Percentiles rank a stretch among this genome's conserved stretches.
Evolutionary conservation across 2,329 filamentous ascomycete species (phyloP).

Genomic region (Fusarium odoratissimum): DNA sequence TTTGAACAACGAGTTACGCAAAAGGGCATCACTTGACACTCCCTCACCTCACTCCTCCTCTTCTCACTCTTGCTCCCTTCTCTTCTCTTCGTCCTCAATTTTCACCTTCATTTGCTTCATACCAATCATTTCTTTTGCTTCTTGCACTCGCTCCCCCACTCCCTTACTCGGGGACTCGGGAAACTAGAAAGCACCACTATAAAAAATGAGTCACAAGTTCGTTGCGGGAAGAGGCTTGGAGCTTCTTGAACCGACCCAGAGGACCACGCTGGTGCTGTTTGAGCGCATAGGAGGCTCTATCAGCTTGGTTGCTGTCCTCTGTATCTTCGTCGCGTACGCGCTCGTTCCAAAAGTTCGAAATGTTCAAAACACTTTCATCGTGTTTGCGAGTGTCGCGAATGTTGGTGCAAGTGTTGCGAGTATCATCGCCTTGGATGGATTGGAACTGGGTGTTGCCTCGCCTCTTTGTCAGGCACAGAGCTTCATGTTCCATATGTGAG

Average conservation of each 20-base stretch:
- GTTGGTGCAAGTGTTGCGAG: conserved; percentile 72
- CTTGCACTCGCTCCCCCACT: conserved; percentile 2
- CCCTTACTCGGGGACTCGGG: conserved; percentile 13
- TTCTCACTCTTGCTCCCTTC: background rate
- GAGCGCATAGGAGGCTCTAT: conserved; percentile 66
- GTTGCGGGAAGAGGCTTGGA: conserved; percentile 38
- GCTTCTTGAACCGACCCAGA: conserved; percentile 51
- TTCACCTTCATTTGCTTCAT: background rate
- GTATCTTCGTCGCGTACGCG: conserved; percentile 65
- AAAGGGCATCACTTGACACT: background rate
- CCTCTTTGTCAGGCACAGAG: conserved; percentile 71
- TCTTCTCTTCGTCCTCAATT: background rate
- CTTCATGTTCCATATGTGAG: conserved; percentile 76
- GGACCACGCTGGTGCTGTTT: conserved; percentile 57
- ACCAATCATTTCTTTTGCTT: background rate
- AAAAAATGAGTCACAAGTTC: conserved; percentile 25
- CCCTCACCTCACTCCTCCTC: background rate
- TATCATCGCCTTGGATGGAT: conserved; percentile 75
- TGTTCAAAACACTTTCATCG: conserved; percentile 71
- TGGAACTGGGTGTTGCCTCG: conserved; percentile 64
- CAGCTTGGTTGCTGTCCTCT: conserved; percentile 62
- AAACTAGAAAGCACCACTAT: conserved; percentile 1
- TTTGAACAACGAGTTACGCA: conserved; percentile 12
- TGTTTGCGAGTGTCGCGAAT: conserved; percentile 70
- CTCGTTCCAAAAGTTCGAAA: conserved; percentile 65